Percentiles rank a stretch among this genome's conserved stretches.
Evolutionary conservation across 1,284 basidiomycete genomes (phyloP).

Genomic region (Naganishia sp.): DNA sequence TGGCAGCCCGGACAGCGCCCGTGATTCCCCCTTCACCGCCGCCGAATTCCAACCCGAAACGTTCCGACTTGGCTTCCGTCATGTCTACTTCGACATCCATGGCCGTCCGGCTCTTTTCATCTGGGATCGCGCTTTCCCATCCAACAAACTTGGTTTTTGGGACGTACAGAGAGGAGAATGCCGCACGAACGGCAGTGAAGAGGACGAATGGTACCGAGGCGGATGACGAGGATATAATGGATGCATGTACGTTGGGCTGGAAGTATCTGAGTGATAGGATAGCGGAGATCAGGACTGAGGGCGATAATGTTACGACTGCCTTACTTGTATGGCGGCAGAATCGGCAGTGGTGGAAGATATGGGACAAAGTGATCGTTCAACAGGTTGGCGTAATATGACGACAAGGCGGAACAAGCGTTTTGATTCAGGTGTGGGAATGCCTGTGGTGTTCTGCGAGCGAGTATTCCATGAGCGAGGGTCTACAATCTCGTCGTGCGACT

Average conservation of each 20-base stretch:
- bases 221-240: slow-evolving; percentile 44
- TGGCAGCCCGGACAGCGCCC: slow-evolving; percentile 45
- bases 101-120: slow-evolving; percentile 19
- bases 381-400: slow-evolving; percentile 44
- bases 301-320: slow-evolving; percentile 16
- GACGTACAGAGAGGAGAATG: slow-evolving; percentile 47
- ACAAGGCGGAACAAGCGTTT: slow-evolving; percentile 38
- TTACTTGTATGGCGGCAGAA: slow-evolving; percentile 46
- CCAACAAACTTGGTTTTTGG: slow-evolving; percentile 49
- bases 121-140: slow-evolving; percentile 39
- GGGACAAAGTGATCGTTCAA: slow-evolving; percentile 50
- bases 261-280: slow-evolving; percentile 39
- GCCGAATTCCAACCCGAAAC: slow-evolving; percentile 35
- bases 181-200: slow-evolving; percentile 46
- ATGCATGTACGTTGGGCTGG: slow-evolving; percentile 49
- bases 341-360: slow-evolving; percentile 45
- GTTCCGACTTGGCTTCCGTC: slow-evolving; percentile 27
- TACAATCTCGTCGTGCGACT: slow-evolving; percentile 29
- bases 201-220: slow-evolving; percentile 43
- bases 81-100: slow-evolving; percentile 33
- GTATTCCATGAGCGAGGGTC: background rate
- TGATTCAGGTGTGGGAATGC: slow-evolving; percentile 43
- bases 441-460: slow-evolving; percentile 41
- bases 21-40: slow-evolving; percentile 49
- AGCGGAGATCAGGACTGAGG: background rate